Percentiles rank a stretch among this genome's conserved stretches.
phyloP scores from a whole-genome alignment of 2,329 filamentous ascomycete genomes.

The Pseudogymnoascus sp. region DNA sequence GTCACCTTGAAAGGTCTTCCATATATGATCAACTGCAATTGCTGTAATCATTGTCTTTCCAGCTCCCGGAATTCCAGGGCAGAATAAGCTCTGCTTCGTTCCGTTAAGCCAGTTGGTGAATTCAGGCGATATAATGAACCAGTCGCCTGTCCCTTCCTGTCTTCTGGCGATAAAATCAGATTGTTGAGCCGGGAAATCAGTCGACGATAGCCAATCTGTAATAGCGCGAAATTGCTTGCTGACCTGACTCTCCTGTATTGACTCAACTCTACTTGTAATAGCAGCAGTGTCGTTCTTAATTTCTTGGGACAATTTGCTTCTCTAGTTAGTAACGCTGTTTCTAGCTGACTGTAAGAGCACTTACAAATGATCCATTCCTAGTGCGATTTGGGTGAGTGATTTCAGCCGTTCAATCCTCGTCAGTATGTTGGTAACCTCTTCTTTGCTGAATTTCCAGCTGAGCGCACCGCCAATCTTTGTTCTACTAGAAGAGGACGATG shows the following conservation, averaged over 20 bases:
- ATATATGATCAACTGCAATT: background rate
- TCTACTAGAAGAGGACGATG: background rate
- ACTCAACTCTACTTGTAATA: background rate
- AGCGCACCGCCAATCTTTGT: background rate
- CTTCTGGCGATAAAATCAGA: constrained; percentile 30
- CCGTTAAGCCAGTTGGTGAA: constrained; percentile 10
- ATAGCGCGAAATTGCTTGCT: background rate
- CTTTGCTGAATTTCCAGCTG: background rate
- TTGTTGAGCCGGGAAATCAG: constrained; percentile 33
- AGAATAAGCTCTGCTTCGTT: constrained; percentile 10
- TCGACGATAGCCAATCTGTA: constrained; percentile 32
- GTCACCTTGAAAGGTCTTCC: background rate
- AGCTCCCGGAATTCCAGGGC: constrained; percentile 11
- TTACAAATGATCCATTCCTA: background rate
- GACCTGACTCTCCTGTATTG: background rate
- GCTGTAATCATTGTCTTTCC: background rate
- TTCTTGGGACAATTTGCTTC: background rate
- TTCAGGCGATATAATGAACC: constrained; percentile 13
- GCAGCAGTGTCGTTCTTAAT: background rate
- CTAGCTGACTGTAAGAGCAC: background rate
- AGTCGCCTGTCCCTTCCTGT: constrained; percentile 25
- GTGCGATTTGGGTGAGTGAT: background rate
- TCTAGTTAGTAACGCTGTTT: background rate
- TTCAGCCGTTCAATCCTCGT: background rate
- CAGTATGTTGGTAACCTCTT: background rate